Percentiles rank a stretch among this genome's conserved stretches.
Conservation (phyloP, 1,284 basidiomycete genomes). For the Tylopilus sp. region DNA sequence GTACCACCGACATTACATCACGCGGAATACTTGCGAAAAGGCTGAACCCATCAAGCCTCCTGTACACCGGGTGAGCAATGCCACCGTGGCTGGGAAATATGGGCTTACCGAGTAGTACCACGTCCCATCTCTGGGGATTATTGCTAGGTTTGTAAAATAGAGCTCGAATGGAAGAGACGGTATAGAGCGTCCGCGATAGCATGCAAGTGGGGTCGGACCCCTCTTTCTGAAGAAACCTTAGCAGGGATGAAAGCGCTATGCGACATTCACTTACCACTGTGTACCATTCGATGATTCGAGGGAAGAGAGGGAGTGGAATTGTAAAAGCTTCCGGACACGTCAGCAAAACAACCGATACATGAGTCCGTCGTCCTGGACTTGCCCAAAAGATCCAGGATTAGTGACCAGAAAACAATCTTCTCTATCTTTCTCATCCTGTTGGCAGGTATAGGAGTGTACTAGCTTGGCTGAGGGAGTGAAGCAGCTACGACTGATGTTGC, state of each 20-base stretch:
- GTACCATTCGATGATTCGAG: constrained; percentile 87
- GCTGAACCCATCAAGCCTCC: constrained; percentile 86
- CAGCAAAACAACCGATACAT: constrained; percentile 3
- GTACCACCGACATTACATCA: neutral
- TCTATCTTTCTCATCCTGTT: constrained; percentile 61
- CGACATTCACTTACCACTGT: constrained; percentile 49
- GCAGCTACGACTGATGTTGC: neutral
- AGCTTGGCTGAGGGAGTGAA: neutral
- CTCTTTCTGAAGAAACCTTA: constrained; percentile 52
- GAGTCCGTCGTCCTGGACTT: constrained; percentile 18
- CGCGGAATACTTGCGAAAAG: constrained; percentile 65
- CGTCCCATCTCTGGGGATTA: constrained; percentile 72
- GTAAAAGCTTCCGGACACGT: constrained; percentile 65
- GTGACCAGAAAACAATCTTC: constrained; percentile 76
- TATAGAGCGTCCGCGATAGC: constrained; percentile 61
- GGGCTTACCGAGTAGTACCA: constrained; percentile 69
- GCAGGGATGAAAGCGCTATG: neutral
- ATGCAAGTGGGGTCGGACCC: constrained; percentile 65
- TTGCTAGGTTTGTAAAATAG: constrained; percentile 55
- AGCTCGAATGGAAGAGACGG: constrained; percentile 61
- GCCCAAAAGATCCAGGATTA: constrained; percentile 84
- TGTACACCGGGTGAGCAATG: constrained; percentile 28
- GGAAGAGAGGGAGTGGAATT: constrained; percentile 91
- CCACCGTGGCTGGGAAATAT: neutral
- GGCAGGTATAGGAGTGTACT: neutral